Evolutionary conservation across 202 grass and related monocot species (phyloP), one percentile per base, ranked within the genome.

Genomic region (Schoenoplectus triqueter): DNA sequence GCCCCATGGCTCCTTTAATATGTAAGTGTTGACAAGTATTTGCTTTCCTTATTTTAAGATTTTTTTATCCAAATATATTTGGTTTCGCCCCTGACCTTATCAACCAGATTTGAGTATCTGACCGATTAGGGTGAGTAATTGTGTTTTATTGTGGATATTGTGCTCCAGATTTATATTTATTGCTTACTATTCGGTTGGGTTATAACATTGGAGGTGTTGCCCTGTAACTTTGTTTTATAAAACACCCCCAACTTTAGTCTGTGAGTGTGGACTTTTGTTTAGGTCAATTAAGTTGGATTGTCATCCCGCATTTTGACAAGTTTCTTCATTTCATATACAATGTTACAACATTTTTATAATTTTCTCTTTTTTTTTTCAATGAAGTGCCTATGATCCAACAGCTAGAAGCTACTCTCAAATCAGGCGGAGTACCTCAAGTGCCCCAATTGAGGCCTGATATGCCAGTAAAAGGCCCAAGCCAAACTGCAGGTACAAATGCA

Each of bases 331-430:
- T 31, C 31, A 31, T 31, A 31, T 31, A 1, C 18, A 55, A 22
- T 22, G 10, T 7, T 18, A 19, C 8, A 1, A 31, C 31, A 31
- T 31, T 31, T 22, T 13, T 14, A 51, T 75, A 75, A 75, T 7
- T 7, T 55, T 31, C 56, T 20, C 54, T 21, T 78, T 9, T 6
- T 5, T 31, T 41, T 60, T 59, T 22, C 31, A 42, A 4, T 78
- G 13, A 8, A 84, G 90, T 95, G 82, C 92, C 92, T 69, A 90
- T 92, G 90, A 95, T 95, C 2, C 90, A 92, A 84, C 87, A 89
- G 87, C 87, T 95, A 57, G 92, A 95, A 84, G 74, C 85, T 18
- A 89, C 86, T 52, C 84, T 95, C 6, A 52, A 89, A 51, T 67
- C 0, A 77, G 91, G 91, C 42, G 41, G 14, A 13, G 85, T 91